Conservation (phyloP, 2,329 filamentous ascomycete genomes). For the Fusarium tuaranense region DNA sequence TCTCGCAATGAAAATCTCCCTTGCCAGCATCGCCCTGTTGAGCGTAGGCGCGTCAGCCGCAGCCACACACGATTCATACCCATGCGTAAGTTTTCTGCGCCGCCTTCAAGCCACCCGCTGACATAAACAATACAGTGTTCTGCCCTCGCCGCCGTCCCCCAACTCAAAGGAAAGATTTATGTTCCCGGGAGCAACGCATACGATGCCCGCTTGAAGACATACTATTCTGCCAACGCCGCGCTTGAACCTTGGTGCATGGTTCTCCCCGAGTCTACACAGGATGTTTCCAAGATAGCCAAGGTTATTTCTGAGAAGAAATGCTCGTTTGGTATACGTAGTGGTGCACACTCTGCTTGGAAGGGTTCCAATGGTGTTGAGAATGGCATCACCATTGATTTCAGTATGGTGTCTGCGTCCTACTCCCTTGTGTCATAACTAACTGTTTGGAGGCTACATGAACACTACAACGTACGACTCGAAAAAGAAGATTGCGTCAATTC, state of each 20-base stretch:
- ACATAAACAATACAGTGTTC: constrained; percentile 34
- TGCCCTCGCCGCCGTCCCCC: constrained; percentile 29
- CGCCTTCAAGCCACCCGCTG: not conserved
- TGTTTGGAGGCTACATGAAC: constrained; percentile 41
- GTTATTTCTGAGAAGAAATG: constrained; percentile 37
- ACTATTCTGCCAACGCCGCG: constrained; percentile 49
- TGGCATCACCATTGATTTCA: constrained; percentile 47
- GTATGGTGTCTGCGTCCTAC: not conserved
- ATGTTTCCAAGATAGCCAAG: constrained; percentile 41
- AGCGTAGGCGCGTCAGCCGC: not conserved
- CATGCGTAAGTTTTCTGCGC: constrained; percentile 14
- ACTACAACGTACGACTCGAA: constrained; percentile 45
- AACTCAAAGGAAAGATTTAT: constrained; percentile 42
- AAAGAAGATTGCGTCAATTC: constrained; percentile 46
- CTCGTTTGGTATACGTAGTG: constrained; percentile 48
- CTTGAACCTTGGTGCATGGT: constrained; percentile 47
- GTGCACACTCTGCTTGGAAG: constrained; percentile 49
- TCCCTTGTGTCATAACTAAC: not conserved
- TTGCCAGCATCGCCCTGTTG: not conserved
- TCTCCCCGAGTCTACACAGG: constrained; percentile 36
- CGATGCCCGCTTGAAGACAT: constrained; percentile 37
- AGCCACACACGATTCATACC: not conserved
- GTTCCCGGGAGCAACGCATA: constrained; percentile 33
- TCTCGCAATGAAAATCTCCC: constrained; percentile 10
- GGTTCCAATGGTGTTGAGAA: constrained; percentile 44